Conservation (phyloP, 805 yeast species). For the Saccharomycopsis schoenii region DNA sequence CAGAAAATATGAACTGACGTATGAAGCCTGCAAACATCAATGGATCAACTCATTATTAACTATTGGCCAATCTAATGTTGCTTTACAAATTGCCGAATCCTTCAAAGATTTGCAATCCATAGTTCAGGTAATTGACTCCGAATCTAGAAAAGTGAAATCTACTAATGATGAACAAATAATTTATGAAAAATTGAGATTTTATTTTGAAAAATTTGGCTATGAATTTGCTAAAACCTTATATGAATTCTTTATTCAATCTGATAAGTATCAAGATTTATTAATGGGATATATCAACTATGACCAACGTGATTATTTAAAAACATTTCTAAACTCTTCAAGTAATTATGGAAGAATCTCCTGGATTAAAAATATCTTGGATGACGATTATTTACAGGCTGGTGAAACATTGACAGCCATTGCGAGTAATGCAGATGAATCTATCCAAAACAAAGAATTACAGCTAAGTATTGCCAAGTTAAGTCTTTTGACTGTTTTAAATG, state of each 20-base stretch:
- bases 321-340: conserved; percentile 36
- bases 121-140: conserved; percentile 42
- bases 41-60: conserved; percentile 57
- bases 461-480: conserved; percentile 67
- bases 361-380: conserved; percentile 53
- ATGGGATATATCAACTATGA: conserved; percentile 44
- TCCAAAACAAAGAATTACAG: conserved; percentile 42
- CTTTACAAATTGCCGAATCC: conserved; percentile 52
- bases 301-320: conserved; percentile 33
- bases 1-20: conserved; percentile 20
- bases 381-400: conserved; percentile 42
- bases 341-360: conserved; percentile 53
- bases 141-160: conserved; percentile 25
- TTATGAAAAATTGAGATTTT: conserved; percentile 28
- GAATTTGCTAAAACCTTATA: conserved; percentile 59
- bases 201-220: conserved; percentile 54
- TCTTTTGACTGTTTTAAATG: conserved; percentile 33
- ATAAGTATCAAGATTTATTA: conserved; percentile 44
- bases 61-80: conserved; percentile 41
- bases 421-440: conserved; percentile 32
- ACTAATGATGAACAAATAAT: conserved; percentile 16
- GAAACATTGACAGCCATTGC: conserved; percentile 35
- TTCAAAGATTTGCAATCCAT: conserved; percentile 59
- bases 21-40: conserved; percentile 25
- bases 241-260: conserved; percentile 42